Evolutionary conservation across 106 monocot species (phyloP).

Genomic region (Allium fistulosum): DNA sequence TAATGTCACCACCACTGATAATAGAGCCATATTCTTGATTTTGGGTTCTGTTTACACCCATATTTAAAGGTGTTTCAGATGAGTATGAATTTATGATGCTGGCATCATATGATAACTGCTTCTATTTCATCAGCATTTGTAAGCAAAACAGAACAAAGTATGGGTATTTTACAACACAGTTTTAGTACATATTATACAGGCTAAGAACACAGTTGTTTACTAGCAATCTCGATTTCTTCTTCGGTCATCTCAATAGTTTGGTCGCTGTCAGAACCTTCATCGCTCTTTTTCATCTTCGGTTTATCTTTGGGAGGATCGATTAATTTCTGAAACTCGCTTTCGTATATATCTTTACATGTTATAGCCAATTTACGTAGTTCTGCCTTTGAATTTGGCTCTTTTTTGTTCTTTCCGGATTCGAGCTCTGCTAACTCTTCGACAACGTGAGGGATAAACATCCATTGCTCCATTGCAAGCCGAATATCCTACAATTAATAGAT

Average conservation of each 20-base stretch:
- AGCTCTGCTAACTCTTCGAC: conserved; percentile 51
- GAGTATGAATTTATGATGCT: too few relatives aligned
- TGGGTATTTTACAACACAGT: too few relatives aligned
- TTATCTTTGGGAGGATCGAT: conserved; percentile 8
- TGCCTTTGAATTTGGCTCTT: conserved; percentile 30
- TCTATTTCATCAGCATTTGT: too few relatives aligned
- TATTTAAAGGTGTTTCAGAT: too few relatives aligned
- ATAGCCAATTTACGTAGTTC: conserved; percentile 39
- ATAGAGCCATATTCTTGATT: too few relatives aligned
- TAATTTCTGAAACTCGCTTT: conserved; percentile 33
- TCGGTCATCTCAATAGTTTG: conserved; percentile 92
- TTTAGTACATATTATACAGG: neutral
- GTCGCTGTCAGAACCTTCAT: conserved; percentile 70
- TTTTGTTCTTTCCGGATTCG: conserved; percentile 20
- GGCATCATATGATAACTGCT: too few relatives aligned
- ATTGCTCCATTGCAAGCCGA: conserved; percentile 49
- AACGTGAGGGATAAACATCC: conserved; percentile 83
- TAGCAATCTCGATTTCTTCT: conserved; percentile 88
- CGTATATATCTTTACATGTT: conserved; percentile 55
- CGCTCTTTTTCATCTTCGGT: conserved; percentile 3
- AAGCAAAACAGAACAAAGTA: too few relatives aligned
- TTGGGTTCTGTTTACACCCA: too few relatives aligned
- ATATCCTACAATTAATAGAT: conserved; percentile 41
- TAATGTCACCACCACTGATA: neutral
- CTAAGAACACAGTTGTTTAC: conserved; percentile 23